Base-by-base conservation (phyloP, 345 rosid species). In the Lepidium africanum region DNA sequence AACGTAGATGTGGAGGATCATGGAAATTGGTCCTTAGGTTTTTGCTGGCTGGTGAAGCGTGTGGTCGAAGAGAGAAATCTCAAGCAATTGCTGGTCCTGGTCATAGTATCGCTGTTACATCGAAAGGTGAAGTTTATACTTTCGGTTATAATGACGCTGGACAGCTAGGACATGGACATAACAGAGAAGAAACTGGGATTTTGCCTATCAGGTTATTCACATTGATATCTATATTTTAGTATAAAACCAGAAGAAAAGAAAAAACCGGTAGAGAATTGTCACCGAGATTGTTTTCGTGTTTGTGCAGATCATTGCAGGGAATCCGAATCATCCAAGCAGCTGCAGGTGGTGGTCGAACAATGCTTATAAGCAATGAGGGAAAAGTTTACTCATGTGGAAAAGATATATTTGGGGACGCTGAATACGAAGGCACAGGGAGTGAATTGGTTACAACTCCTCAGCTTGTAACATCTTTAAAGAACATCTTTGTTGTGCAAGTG, bases 1-100 rank as follows among this genome's bases (percentile, higher is more conserved):
- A 91, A 80, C 86, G 76, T 71, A 85, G 68, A 72, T 91, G 99
- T 10, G 97, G 99, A 52, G 99, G 91, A 11, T 87, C 99, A 5
- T 94, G 99, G 99, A 94, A 94, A 63, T 78, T 94, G 41, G 97
- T 91, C 21, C 90, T 94, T 50, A 83, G 87, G 82, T 91, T 89
- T 80, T 79, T 94, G 76, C 85, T 89, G 52, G 96, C 95, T 41
- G 97, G 97, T 67, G 99, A 94, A 84, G 84, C 83, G 43, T 91
- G 96, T 79, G 87, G 87, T 81, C 76, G 99, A 76, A 85, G 99
- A 79, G 99, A 94, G 85, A 94, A 84, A 63, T 86, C 96, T 14
- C 97, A 89, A 76, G 99, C 96, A 9, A 76, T 87, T 60, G 99
- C 97, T 54, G 99, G 99, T 63, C 95, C 99, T 10, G 96, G 99